Conservation (phyloP, 306 rosid species). For the Notholithocarpus densiflorus region DNA sequence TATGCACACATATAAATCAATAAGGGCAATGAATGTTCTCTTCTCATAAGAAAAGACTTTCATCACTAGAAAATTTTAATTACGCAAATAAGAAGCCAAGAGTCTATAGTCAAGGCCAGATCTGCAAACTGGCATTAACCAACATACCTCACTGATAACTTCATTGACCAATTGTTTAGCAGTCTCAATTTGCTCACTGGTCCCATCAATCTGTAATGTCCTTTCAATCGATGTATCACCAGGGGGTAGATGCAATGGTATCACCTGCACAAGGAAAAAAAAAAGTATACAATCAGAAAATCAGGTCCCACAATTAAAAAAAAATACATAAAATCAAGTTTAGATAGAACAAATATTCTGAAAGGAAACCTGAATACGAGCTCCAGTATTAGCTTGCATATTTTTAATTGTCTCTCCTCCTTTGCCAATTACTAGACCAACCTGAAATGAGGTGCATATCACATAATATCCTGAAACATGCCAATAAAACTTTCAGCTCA, state of each 20-base stretch:
- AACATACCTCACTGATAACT: slow-evolving; percentile 85
- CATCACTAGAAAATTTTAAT: slow-evolving; percentile 3
- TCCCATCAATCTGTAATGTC: slow-evolving; percentile 88
- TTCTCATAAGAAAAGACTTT: neutral
- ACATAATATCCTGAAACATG: slow-evolving; percentile 4
- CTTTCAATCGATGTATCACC: slow-evolving; percentile 86
- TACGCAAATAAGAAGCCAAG: slow-evolving; percentile 23
- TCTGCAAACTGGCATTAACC: slow-evolving; percentile 19
- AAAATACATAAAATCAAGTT: neutral
- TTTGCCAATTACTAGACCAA: slow-evolving; percentile 95
- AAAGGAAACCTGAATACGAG: slow-evolving; percentile 80
- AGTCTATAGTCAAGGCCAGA: slow-evolving; percentile 21
- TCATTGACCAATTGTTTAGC: slow-evolving; percentile 83
- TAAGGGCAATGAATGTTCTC: neutral
- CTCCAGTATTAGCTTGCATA: slow-evolving; percentile 89
- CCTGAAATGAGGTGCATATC: slow-evolving; percentile 39
- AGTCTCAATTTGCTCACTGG: slow-evolving; percentile 80
- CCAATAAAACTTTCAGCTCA: neutral
- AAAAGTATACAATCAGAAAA: neutral
- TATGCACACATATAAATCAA: neutral
- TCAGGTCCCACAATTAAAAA: neutral
- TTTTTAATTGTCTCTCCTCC: slow-evolving; percentile 93
- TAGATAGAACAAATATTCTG: neutral
- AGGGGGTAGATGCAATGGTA: slow-evolving; percentile 97
- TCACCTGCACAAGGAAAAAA: slow-evolving; percentile 56